Conservation (phyloP, 2,329 filamentous ascomycete genomes). For the Fusarium mexicanum region DNA sequence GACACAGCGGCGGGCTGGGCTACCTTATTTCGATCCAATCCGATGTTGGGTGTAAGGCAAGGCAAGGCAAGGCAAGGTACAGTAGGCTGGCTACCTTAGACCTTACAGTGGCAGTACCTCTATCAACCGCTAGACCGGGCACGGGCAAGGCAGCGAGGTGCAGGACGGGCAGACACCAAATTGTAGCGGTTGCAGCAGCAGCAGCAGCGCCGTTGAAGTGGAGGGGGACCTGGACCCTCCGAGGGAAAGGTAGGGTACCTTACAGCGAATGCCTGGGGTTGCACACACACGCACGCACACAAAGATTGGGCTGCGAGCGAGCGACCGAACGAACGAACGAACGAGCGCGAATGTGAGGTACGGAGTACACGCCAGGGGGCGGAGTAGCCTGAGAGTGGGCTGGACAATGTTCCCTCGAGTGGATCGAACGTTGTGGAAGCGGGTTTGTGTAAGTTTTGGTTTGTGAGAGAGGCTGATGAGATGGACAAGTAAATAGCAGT, state of each 20-base stretch:
- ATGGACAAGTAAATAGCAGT: not conserved
- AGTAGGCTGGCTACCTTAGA: not conserved
- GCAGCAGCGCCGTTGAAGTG: slow-evolving; percentile 29
- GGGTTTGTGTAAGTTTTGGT: slow-evolving; percentile 23
- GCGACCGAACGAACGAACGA: not conserved
- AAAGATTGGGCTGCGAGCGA: not conserved
- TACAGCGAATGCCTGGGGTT: slow-evolving; percentile 34
- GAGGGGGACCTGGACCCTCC: slow-evolving; percentile 24
- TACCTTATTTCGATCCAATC: slow-evolving; percentile 40
- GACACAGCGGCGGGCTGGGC: slow-evolving; percentile 28
- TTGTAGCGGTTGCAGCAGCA: slow-evolving; percentile 6
- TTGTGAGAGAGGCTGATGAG: not conserved
- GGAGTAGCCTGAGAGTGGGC: slow-evolving; percentile 12
- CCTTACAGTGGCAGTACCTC: slow-evolving; percentile 5
- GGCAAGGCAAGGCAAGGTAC: not conserved
- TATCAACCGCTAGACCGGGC: slow-evolving; percentile 22
- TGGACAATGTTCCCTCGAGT: slow-evolving; percentile 8
- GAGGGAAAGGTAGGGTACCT: slow-evolving; percentile 29
- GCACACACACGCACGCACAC: not conserved
- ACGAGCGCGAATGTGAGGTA: not conserved
- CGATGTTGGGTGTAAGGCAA: slow-evolving; percentile 14
- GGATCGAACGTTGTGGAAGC: slow-evolving; percentile 33
- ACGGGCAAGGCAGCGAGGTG: slow-evolving; percentile 6
- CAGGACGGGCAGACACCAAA: not conserved
- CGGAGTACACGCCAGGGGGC: slow-evolving; percentile 19